Percentiles rank a stretch among this genome's conserved stretches.
Evolutionary conservation across 352 stramenopile species (phyloP).

Genomic region (Elongisporangium senticosum): DNA sequence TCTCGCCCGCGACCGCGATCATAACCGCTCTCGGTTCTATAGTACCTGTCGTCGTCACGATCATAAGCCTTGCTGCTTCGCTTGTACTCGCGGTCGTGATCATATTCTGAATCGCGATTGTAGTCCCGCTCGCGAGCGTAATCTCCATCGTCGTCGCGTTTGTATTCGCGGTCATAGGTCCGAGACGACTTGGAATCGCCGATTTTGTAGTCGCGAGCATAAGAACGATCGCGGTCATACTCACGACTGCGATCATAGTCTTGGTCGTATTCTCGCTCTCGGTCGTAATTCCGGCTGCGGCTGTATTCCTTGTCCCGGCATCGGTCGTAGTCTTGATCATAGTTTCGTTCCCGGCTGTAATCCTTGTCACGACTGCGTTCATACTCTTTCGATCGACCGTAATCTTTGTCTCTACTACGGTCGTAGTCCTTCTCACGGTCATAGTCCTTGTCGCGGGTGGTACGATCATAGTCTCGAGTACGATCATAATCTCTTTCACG

Average conservation of each 20-base stretch:
- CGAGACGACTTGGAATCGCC: conserved; percentile 15
- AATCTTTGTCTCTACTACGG: conserved; percentile 1
- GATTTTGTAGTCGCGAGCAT: conserved; percentile 9
- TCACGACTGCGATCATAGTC: conserved; percentile 13
- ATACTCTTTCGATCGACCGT: not conserved
- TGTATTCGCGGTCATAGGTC: conserved; percentile 11
- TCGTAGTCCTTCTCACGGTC: conserved; percentile 8
- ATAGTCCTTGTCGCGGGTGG: not conserved
- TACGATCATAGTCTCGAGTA: conserved; percentile 6
- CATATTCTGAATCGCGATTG: conserved; percentile 20
- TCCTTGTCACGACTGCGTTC: conserved; percentile 3
- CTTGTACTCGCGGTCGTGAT: conserved; percentile 21
- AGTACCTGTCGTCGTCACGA: conserved; percentile 20
- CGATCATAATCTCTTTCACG: conserved; percentile 6
- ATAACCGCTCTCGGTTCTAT: conserved; percentile 18
- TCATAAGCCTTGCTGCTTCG: conserved; percentile 6
- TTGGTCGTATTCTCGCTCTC: conserved; percentile 5
- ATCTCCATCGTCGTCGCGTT: conserved; percentile 11
- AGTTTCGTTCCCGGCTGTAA: conserved; percentile 5
- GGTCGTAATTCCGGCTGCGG: conserved; percentile 5
- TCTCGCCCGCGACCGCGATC: conserved; percentile 16
- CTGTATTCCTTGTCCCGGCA: conserved; percentile 7
- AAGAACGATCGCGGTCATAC: conserved; percentile 14
- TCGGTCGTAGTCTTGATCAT: conserved; percentile 7
- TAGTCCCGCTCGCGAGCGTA: conserved; percentile 24